Evolutionary conservation across 2,329 filamentous ascomycete genomes (phyloP).

Genomic region (Aspergillus niger): DNA sequence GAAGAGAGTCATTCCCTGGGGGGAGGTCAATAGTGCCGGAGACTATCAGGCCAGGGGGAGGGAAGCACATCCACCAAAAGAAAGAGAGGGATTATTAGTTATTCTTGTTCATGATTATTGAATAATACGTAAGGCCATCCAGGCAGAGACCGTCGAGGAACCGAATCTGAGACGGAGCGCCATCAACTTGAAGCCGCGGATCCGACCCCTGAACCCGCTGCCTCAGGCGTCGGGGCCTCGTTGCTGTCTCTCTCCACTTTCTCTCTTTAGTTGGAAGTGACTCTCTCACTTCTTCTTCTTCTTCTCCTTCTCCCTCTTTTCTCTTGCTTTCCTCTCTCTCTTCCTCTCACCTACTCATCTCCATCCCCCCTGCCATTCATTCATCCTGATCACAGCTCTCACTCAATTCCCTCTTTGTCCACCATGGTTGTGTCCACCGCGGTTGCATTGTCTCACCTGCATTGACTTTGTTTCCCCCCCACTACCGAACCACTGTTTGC

Average conservation of each 20-base stretch:
- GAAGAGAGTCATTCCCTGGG: not conserved
- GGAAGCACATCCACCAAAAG: not conserved
- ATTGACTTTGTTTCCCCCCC: conserved; percentile 12
- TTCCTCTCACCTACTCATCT: conserved; percentile 5
- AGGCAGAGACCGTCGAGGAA: not conserved
- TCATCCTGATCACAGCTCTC: not conserved
- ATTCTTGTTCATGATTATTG: not conserved
- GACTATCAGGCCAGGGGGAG: conserved; percentile 1
- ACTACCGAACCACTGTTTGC: conserved; percentile 7
- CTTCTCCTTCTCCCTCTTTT: conserved; percentile 10
- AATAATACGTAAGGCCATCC: not conserved
- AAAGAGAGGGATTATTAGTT: not conserved
- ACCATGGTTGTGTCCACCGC: conserved; percentile 9
- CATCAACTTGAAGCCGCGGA: conserved; percentile 20
- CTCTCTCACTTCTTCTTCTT: not conserved
- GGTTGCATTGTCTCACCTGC: conserved; percentile 9
- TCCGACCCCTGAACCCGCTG: conserved; percentile 23
- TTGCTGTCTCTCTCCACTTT: conserved; percentile 2
- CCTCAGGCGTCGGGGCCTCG: conserved; percentile 16
- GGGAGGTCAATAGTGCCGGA: conserved; percentile 7
- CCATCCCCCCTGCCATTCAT: not conserved
- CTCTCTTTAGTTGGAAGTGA: not conserved
- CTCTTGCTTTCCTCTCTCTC: not conserved
- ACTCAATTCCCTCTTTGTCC: conserved; percentile 4
- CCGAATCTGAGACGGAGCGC: not conserved